Evolutionary conservation across 2,329 filamentous ascomycete species (phyloP).

Genomic region (Arthrobotrys conoides): DNA sequence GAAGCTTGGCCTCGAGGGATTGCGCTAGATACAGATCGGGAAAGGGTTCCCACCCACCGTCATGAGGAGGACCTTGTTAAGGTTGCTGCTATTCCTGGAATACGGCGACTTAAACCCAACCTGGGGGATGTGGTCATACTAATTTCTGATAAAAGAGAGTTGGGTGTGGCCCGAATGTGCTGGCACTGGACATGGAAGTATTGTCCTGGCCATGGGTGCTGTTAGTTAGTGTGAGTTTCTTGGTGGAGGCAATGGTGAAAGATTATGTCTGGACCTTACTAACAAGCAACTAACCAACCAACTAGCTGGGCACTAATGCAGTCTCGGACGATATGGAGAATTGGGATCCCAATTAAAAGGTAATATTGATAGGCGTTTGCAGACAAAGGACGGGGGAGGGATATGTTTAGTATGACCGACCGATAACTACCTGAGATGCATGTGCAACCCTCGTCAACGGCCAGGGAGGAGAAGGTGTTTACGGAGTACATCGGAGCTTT

Average conservation of each 20-base stretch:
- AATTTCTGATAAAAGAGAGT: slow-evolving; percentile 57
- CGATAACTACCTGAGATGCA: slow-evolving; percentile 34
- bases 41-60: slow-evolving; percentile 32
- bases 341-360: slow-evolving; percentile 15
- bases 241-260: slow-evolving; percentile 17
- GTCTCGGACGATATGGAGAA: slow-evolving; percentile 47
- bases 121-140: slow-evolving; percentile 58
- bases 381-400: not conserved
- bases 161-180: slow-evolving; percentile 3
- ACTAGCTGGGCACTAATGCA: slow-evolving; percentile 31
- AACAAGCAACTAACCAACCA: not conserved
- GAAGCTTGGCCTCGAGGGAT: slow-evolving; percentile 50
- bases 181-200: not conserved
- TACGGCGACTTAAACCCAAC: slow-evolving; percentile 60
- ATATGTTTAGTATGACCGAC: slow-evolving; percentile 35
- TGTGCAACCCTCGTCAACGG: slow-evolving; percentile 53
- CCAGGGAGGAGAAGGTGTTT: slow-evolving; percentile 14
- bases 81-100: slow-evolving; percentile 61
- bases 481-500: slow-evolving; percentile 56
- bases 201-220: not conserved
- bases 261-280: not conserved
- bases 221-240: not conserved
- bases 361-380: slow-evolving; percentile 36
- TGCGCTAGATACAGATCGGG: slow-evolving; percentile 47
- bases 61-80: slow-evolving; percentile 50